Evolutionary conservation across 106 monocot species (phyloP).

Genomic region (Phalaenopsis equestris): DNA sequence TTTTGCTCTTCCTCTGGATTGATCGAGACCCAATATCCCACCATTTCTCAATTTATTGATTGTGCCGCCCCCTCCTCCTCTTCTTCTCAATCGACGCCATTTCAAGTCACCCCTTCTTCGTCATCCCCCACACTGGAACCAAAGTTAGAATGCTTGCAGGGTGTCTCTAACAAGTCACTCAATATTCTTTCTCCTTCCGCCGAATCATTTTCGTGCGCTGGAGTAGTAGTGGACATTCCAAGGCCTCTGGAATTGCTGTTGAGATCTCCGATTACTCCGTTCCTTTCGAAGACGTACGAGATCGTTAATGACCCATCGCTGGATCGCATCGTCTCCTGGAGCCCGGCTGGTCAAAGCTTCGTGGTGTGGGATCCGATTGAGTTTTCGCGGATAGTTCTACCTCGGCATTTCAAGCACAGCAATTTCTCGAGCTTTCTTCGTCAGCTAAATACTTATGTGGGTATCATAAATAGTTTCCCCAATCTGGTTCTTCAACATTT

Average conservation of each 20-base stretch:
- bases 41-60: background rate
- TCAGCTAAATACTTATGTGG: slow-evolving; percentile 68
- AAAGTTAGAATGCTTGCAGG: background rate
- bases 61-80: background rate
- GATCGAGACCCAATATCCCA: background rate
- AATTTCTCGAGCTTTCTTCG: slow-evolving; percentile 95
- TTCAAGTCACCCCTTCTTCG: background rate
- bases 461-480: background rate
- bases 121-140: background rate
- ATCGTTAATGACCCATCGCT: slow-evolving; percentile 24
- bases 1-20: background rate
- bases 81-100: background rate
- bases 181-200: background rate
- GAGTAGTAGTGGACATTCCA: slow-evolving; percentile 2
- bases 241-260: slow-evolving; percentile 19
- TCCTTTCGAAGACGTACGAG: slow-evolving; percentile 39
- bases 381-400: slow-evolving; percentile 27
- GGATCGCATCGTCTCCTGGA: slow-evolving; percentile 32
- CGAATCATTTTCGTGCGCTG: background rate
- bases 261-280: slow-evolving; percentile 19
- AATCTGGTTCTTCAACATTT: background rate
- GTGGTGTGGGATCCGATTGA: slow-evolving; percentile 40
- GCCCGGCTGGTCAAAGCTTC: slow-evolving; percentile 21
- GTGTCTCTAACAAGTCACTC: background rate
- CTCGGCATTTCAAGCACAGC: slow-evolving; percentile 70